These are phyloP conservation scores for Colletotrichum sp. DNA, from an alignment of 2,329 filamentous ascomycete species.

Conservation along the genomic window DNA sequence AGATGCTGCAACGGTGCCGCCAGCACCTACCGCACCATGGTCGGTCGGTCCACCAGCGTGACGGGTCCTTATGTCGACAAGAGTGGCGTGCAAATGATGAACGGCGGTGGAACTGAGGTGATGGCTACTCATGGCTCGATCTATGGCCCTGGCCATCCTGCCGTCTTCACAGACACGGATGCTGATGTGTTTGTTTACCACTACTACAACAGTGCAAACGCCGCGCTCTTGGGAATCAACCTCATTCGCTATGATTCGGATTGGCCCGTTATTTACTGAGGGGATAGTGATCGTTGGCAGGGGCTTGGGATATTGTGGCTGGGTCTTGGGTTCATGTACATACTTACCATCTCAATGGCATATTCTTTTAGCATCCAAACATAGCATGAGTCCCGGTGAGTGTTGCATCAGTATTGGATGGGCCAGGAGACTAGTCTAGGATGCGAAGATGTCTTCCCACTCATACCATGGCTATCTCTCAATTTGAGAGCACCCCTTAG, in stretches of 20 bases:
- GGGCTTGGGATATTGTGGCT: neutral
- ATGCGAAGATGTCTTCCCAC: neutral
- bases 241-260: constrained; percentile 31
- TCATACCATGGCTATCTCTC: neutral
- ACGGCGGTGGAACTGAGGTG: constrained; percentile 33
- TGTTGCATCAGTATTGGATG: neutral
- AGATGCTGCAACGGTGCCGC: constrained; percentile 31
- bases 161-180: constrained; percentile 34
- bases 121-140: constrained; percentile 31
- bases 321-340: neutral
- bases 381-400: neutral
- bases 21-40: constrained; percentile 36
- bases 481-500: neutral
- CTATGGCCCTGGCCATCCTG: constrained; percentile 34
- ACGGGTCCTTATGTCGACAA: constrained; percentile 32
- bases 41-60: constrained; percentile 32
- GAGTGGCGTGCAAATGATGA: constrained; percentile 28
- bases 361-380: neutral
- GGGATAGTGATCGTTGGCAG: neutral
- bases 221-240: constrained; percentile 32
- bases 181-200: constrained; percentile 36
- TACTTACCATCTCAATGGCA: neutral
- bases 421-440: neutral
- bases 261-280: constrained; percentile 34
- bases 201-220: constrained; percentile 29